Evolutionary conservation across 257 asterid genomes (phyloP).

Genomic region (Plantago major): DNA sequence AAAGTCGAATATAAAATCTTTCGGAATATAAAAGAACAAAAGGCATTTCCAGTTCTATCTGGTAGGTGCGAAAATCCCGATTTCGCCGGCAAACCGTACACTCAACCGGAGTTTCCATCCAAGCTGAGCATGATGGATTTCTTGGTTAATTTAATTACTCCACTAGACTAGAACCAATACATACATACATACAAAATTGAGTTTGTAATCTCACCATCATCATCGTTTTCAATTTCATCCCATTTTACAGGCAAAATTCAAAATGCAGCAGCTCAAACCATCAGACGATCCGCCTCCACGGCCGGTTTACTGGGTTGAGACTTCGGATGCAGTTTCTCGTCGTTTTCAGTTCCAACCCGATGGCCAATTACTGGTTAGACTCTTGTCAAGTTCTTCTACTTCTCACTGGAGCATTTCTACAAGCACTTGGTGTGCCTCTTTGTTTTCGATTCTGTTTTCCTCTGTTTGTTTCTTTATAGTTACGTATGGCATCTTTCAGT

Average conservation of each 20-base stretch:
- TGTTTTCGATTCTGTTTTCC: background rate
- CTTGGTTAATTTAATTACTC: constrained; percentile 20
- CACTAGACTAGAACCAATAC: too few relatives aligned
- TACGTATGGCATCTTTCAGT: background rate
- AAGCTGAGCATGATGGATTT: constrained; percentile 28
- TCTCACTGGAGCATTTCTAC: constrained; percentile 18
- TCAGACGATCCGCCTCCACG: constrained; percentile 22
- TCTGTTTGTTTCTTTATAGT: background rate
- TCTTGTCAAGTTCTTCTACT: background rate
- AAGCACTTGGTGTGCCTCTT: constrained; percentile 22
- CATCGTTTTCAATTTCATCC: background rate
- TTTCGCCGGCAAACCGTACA: constrained; percentile 23
- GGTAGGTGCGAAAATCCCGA: constrained; percentile 17
- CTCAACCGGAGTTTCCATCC: background rate
- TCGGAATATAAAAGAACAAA: too few relatives aligned
- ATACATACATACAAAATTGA: background rate
- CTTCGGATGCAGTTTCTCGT: constrained; percentile 63
- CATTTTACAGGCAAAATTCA: constrained; percentile 47
- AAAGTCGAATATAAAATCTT: too few relatives aligned
- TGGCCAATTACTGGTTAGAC: constrained; percentile 67
- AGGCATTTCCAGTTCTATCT: too few relatives aligned
- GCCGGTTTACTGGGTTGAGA: constrained; percentile 73
- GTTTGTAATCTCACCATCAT: background rate
- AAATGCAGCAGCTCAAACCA: constrained; percentile 46
- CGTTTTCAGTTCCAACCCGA: constrained; percentile 67